These are phyloP conservation scores for Pseudogymnoascus sp. DNA, from an alignment of 2,329 filamentous ascomycete genomes.

Conservation along the genomic window DNA sequence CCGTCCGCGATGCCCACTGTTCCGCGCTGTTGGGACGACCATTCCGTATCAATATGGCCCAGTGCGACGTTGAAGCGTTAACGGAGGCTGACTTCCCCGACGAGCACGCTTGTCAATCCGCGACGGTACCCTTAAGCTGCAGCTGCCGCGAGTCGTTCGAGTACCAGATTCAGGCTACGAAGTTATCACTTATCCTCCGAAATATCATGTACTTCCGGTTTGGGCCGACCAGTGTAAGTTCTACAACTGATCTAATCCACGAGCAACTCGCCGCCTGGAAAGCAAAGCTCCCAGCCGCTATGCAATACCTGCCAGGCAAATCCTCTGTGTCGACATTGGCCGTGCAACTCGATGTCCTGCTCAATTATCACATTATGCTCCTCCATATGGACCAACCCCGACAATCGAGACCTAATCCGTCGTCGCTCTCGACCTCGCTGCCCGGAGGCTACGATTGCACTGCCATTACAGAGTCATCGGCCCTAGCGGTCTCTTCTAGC, in stretches of 20 bases:
- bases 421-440: neutral
- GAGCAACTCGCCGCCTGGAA: conserved; percentile 2
- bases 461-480: conserved; percentile 11
- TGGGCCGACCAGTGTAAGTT: neutral
- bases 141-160: conserved; percentile 2
- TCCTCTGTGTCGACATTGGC: conserved; percentile 3
- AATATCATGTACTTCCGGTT: conserved; percentile 14
- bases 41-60: conserved; percentile 22
- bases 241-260: neutral
- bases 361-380: conserved; percentile 14
- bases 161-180: conserved; percentile 21
- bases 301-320: neutral
- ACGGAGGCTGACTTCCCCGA: conserved; percentile 17
- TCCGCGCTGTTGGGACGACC: conserved; percentile 20
- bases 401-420: neutral
- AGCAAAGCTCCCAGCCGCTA: conserved; percentile 6
- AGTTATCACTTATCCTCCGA: conserved; percentile 20
- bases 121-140: no score
- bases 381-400: conserved; percentile 1
- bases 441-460: neutral
- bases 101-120: neutral
- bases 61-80: conserved; percentile 20
- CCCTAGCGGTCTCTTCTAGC: conserved; percentile 7
- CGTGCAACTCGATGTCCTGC: conserved; percentile 1
- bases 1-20: conserved; percentile 20